phyloP scores from a whole-genome alignment of 2,329 filamentous ascomycete genomes.

The Curvularia spicifera region DNA sequence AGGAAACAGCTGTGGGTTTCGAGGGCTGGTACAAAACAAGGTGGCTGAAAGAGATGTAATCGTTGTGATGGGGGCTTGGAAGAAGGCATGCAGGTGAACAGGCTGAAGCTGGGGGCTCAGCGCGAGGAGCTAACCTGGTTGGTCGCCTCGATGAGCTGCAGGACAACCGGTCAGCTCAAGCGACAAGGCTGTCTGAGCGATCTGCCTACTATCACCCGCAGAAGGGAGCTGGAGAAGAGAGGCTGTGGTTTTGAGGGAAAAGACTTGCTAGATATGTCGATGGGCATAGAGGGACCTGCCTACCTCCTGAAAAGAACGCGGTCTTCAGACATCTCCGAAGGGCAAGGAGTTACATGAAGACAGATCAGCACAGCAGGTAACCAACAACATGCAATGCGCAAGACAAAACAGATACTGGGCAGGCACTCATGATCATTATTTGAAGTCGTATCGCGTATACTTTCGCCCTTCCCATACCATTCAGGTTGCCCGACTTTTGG shows the following conservation, averaged over 20 bases:
- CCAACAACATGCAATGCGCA: neutral
- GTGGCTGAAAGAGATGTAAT: neutral
- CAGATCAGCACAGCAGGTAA: neutral
- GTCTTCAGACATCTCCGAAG: neutral
- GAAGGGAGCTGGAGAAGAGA: neutral
- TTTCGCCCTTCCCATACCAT: neutral
- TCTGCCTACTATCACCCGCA: neutral
- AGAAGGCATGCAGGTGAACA: neutral
- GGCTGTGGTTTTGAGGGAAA: neutral
- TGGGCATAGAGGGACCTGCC: neutral
- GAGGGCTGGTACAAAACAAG: neutral
- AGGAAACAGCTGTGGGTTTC: neutral
- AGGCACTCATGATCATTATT: constrained; percentile 12
- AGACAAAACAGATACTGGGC: neutral
- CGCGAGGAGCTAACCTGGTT: neutral
- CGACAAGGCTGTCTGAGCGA: neutral
- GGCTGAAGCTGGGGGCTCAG: neutral
- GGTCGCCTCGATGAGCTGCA: neutral
- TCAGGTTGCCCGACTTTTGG: constrained; percentile 5
- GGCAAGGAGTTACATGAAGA: neutral
- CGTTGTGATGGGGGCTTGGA: neutral
- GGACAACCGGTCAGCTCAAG: neutral
- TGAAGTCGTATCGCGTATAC: constrained; percentile 12
- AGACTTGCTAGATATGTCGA: neutral
- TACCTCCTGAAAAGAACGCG: too few species aligned